Base-by-base conservation (phyloP, 345 rosid genomes). In the Litchi chinensis region DNA sequence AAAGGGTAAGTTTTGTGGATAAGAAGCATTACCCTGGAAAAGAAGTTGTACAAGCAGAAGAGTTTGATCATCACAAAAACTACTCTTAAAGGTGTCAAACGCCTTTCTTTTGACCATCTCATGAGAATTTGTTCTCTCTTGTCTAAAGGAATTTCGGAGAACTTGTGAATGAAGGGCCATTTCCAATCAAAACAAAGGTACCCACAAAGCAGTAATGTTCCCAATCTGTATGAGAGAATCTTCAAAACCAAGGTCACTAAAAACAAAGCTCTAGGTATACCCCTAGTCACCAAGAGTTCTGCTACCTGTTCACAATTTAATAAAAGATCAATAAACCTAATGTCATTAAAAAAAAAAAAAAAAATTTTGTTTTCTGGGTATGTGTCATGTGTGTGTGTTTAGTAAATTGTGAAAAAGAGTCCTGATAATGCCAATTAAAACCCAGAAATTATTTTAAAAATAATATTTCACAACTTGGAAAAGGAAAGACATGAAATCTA, bases 131-230 rank as follows among this genome's bases (percentile, higher is more conserved):
- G 68, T 69, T 90, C 95, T 80, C 98, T 91, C 74, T 56, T 92
- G n/a, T 84, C 81, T 80, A 85, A 28, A 26, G 97, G 76, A 67
- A 95, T 71, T 54, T 91, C 86, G 50, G 91, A 85, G 82, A 95
- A 93, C n/a, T 81, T 89, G 83, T 80, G 93, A 28, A 95, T 66
- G 67, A 92, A 90, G 6, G 97, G 98, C 95, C 93, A 92, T 21
- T 43, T 76, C 85, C 89, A 82, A 39, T 77, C 90, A 66, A 89
- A 82, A 84, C 92, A 90, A 69, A 82, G 56, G 32, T 79, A 82
- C 65, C 97, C 97, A 77, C 96, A 91, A 11, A 93, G 91, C 80
- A 91, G 76, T 26, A 91, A 71, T 26, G 96, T 90, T 40, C 95
- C 96, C 67, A 91, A 40, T 80, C 97, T 89, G 80, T 74, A 93